These are phyloP conservation scores for Chaetomium fimeti DNA, from an alignment of 495 filamentous ascomycete genomes.

Conservation along the genomic window DNA sequence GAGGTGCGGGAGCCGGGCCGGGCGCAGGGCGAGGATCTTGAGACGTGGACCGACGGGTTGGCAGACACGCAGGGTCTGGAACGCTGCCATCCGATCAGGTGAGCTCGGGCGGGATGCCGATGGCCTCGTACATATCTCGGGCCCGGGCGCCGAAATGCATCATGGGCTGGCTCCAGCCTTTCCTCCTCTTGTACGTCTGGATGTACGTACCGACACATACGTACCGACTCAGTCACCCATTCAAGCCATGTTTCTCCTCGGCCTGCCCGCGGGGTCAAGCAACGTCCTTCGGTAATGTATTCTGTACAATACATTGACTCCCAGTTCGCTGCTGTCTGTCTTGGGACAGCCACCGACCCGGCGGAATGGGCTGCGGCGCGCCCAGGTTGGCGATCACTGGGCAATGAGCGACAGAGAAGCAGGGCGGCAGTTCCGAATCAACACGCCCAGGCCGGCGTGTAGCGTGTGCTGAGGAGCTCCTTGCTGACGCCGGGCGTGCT, in stretches of 20 bases:
- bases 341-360: slow-evolving; percentile 9
- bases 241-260: not conserved
- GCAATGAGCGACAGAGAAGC: not conserved
- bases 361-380: slow-evolving; percentile 1
- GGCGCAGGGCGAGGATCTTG: slow-evolving; percentile 8
- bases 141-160: not conserved
- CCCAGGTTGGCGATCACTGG: slow-evolving; percentile 8
- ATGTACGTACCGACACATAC: not conserved
- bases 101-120: slow-evolving; percentile 10
- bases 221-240: not conserved
- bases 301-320: too few species aligned
- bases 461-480: not conserved
- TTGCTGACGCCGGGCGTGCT: slow-evolving; percentile 7
- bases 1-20: slow-evolving; percentile 15
- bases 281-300: not conserved
- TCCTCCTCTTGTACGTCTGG: not conserved
- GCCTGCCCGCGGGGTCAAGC: not conserved
- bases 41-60: slow-evolving; percentile 18
- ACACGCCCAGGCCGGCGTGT: not conserved
- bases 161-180: too few species aligned
- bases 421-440: not conserved
- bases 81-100: slow-evolving; percentile 13
- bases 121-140: not conserved
- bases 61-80: not conserved
- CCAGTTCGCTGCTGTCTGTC: too few species aligned